Conservation (phyloP, 2,329 filamentous ascomycete species). For the Aspergillus eucalypticola region DNA sequence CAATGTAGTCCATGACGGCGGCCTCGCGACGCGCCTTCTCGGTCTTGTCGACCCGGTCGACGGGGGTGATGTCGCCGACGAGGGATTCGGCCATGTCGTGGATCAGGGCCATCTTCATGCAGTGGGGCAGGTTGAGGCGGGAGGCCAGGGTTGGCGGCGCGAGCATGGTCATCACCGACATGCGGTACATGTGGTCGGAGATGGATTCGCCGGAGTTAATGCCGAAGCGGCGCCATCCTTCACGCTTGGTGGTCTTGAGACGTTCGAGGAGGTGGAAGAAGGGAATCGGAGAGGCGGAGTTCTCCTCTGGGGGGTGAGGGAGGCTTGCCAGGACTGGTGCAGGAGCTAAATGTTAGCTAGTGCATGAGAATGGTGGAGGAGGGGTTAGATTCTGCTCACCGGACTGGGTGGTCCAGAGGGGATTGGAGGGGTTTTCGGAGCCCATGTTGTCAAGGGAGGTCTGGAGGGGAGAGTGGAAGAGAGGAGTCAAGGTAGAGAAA, state of each 20-base stretch:
- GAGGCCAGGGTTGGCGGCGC: constrained; percentile 73
- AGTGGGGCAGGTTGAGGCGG: constrained; percentile 74
- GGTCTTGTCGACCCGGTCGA: constrained; percentile 74
- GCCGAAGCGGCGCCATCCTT: constrained; percentile 90
- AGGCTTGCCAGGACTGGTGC: constrained; percentile 64
- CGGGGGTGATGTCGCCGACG: constrained; percentile 94
- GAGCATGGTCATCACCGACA: constrained; percentile 94
- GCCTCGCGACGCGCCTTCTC: constrained; percentile 89
- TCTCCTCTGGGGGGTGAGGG: constrained; percentile 59
- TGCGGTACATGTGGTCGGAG: constrained; percentile 98
- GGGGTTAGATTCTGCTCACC: constrained; percentile 25
- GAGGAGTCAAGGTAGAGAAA: background rate
- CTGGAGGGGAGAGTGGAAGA: constrained; percentile 5
- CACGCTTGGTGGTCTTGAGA: constrained; percentile 93
- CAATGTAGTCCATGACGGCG: constrained; percentile 89
- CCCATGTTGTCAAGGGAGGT: constrained; percentile 25
- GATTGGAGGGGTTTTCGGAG: constrained; percentile 28
- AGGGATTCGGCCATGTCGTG: constrained; percentile 97
- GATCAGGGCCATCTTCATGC: constrained; percentile 91
- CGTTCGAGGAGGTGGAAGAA: constrained; percentile 95
- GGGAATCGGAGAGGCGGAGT: constrained; percentile 72
- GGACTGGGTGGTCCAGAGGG: constrained; percentile 39
- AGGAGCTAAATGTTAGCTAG: background rate
- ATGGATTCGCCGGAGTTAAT: constrained; percentile 81
- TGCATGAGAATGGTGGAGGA: constrained; percentile 6